Evolutionary conservation across 139 green algal species (phyloP).

Genomic region (Chlorella sp.): DNA sequence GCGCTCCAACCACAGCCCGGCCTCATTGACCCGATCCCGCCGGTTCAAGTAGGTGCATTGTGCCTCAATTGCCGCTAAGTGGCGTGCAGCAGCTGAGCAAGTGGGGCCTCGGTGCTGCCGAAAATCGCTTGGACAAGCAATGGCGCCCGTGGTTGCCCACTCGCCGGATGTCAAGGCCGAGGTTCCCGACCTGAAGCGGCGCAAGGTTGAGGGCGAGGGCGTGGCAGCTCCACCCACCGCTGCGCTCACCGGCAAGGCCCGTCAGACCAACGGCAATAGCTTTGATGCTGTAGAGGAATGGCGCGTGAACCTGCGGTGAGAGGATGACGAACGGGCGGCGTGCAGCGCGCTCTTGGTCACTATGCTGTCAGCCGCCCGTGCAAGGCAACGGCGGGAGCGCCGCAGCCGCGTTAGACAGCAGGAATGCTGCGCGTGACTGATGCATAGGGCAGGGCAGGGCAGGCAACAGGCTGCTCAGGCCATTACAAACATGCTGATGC

Average conservation of each 20-base stretch:
- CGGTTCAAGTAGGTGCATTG: no score
- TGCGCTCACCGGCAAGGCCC: background rate
- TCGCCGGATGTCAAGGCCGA: background rate
- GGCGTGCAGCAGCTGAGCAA: no score
- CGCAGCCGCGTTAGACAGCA: background rate
- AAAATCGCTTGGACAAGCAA: background rate
- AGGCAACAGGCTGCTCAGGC: background rate
- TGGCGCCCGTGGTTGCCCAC: background rate
- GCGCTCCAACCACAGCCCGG: no score
- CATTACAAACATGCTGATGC: no score
- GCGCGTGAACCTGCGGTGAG: conserved; percentile 10
- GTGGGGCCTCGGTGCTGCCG: no score
- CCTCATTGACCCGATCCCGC: no score
- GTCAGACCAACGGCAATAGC: background rate
- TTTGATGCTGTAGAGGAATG: conserved; percentile 18
- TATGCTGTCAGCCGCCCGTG: no score
- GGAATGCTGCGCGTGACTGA: background rate
- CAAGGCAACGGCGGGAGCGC: background rate
- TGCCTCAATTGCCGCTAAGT: no score
- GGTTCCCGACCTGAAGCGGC: background rate
- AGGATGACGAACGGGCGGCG: no score
- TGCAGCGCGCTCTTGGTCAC: no score
- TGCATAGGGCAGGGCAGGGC: background rate
- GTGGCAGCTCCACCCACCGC: background rate
- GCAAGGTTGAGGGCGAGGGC: background rate